Evolutionary conservation across 352 stramenopile species (phyloP).

Genomic region (Hyphochytrium catenoides): DNA sequence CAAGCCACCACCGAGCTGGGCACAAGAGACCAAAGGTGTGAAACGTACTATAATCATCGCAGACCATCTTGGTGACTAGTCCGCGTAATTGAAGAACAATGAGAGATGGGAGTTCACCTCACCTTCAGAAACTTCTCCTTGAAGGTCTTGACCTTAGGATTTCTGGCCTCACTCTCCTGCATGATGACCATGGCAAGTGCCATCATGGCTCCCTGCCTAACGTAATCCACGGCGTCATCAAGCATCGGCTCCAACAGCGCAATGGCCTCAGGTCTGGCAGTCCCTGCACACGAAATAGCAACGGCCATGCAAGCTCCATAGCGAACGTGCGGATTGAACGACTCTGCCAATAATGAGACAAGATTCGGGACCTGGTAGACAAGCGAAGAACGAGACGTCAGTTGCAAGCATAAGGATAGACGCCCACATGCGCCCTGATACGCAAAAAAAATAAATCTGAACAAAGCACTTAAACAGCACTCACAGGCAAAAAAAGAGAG

Average conservation of each 20-base stretch:
- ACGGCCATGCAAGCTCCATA: constrained; percentile 97
- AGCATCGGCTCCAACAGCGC: constrained; percentile 91
- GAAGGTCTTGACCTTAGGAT: constrained; percentile 56
- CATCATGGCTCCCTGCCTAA: constrained; percentile 90
- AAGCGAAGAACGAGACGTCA: too few relatives aligned
- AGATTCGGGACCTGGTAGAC: constrained; percentile 65
- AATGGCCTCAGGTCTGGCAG: constrained; percentile 87
- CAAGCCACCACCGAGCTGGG: too few relatives aligned
- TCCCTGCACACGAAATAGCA: constrained; percentile 89
- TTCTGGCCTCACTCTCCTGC: constrained; percentile 76
- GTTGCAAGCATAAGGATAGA: too few relatives aligned
- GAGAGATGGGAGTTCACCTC: too few relatives aligned
- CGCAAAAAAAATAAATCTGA: too few relatives aligned
- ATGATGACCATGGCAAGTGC: constrained; percentile 95
- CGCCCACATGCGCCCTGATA: too few relatives aligned
- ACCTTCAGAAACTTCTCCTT: constrained; percentile 60
- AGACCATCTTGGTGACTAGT: too few relatives aligned
- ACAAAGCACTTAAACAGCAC: too few relatives aligned
- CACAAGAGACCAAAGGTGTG: too few relatives aligned
- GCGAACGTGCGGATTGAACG: constrained; percentile 97
- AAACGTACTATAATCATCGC: too few relatives aligned
- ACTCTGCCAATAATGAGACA: constrained; percentile 87
- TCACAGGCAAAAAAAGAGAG: too few relatives aligned
- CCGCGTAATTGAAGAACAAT: too few relatives aligned
- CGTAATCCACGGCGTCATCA: constrained; percentile 94